Evolutionary conservation across 371 early-diverging fungal genomes (phyloP), one percentile per base, ranked within the genome.

Genomic region (Haplosporangium sp.): DNA sequence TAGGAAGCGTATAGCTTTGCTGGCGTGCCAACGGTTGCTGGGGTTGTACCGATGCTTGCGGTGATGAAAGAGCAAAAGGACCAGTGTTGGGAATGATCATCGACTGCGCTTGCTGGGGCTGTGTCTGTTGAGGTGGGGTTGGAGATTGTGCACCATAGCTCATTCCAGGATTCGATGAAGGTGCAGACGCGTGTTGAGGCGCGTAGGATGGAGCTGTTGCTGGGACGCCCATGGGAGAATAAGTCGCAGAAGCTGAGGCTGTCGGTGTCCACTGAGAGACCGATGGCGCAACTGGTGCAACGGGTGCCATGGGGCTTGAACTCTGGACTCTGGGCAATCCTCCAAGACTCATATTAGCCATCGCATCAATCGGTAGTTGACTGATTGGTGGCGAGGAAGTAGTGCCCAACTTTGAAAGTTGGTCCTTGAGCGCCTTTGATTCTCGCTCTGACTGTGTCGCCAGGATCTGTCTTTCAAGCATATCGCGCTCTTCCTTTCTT

Each of bases 401-500:
- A 58, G 73, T 81, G 12, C 83, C 86, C 58, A 90, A 71, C 55
- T 83, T 82, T 37, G 84, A 83, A 47, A 96, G 82, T 66, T 94
- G 91, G 53, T 92, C 93, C 62, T 91, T 87, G 40, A 96, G 81
- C 13, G 87, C 70, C 29, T 85, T 86, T 68, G 94, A 95, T 46
- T 93, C 93, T 8, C 87, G 84, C 36, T 86, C 85, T 18, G 93
- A 93, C 16, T 87, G 85, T 6, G 82, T 85, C 6, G 86, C 83
- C 56, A 92, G 83, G 13, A 94, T 80, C 40, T 81, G 82, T 46
- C 89, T 86, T 48, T 84, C 83, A 36, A 97, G 67, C 52, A 85
- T 82, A 5, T 83, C 84, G 23, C 94, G 87, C 72, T 95, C 95
- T 14, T 89, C 83, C 36, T 81, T 84, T 21, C 97, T 87, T 12